phyloP scores from a whole-genome alignment of 805 yeast species.

The Cyberlindnera galapagoensis region DNA sequence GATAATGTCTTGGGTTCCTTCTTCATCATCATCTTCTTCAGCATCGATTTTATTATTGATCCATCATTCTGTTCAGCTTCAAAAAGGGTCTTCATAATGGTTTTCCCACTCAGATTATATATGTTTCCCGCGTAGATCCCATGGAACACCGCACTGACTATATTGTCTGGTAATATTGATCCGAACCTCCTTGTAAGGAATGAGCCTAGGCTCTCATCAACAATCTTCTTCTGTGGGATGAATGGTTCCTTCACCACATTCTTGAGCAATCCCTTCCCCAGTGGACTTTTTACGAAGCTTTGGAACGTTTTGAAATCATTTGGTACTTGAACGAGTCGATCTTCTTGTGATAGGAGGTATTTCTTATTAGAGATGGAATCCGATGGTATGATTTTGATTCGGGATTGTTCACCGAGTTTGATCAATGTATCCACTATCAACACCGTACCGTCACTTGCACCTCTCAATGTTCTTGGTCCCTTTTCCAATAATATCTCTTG shows the following conservation, averaged over 20 bases:
- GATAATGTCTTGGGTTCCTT: conserved; percentile 15
- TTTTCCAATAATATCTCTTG: conserved; percentile 47
- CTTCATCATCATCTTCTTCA: conserved; percentile 22
- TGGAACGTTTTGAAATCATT: conserved; percentile 30
- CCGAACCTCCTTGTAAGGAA: conserved; percentile 72
- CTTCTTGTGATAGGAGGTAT: conserved; percentile 44
- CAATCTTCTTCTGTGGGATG: conserved; percentile 18
- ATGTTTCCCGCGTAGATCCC: conserved; percentile 93
- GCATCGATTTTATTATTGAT: conserved; percentile 42
- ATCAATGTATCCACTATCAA: conserved; percentile 55
- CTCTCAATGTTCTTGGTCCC: conserved; percentile 89
- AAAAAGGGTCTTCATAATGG: conserved; percentile 50
- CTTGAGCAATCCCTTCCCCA: conserved; percentile 37
- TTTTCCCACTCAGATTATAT: conserved; percentile 52
- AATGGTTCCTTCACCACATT: conserved; percentile 50
- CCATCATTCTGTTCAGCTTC: conserved; percentile 55
- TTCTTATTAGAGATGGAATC: conserved; percentile 63
- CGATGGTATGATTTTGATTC: conserved; percentile 52
- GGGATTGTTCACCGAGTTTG: conserved; percentile 38
- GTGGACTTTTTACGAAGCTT: conserved; percentile 33
- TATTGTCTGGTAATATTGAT: conserved; percentile 38
- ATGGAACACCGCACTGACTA: conserved; percentile 76
- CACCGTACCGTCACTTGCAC: conserved; percentile 72
- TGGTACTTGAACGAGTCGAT: conserved; percentile 50
- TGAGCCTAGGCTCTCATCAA: conserved; percentile 68